Evolutionary conservation across 2,329 filamentous ascomycete genomes (phyloP).

Genomic region (Aspergillus felis): DNA sequence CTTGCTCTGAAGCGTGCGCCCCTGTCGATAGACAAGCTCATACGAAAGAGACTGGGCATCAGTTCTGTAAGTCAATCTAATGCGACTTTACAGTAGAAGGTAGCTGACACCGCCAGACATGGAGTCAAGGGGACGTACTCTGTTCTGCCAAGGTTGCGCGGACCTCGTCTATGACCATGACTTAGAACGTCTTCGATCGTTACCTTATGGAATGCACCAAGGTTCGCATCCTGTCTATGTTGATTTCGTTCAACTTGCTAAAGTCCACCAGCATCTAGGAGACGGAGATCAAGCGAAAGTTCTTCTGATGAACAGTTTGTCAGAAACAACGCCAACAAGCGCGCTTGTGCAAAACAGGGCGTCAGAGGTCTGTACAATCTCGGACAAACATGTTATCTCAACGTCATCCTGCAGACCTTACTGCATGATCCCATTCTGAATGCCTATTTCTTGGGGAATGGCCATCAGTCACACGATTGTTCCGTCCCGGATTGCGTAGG

Average conservation of each 20-base stretch:
- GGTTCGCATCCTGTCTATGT: constrained; percentile 10
- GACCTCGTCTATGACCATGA: constrained; percentile 42
- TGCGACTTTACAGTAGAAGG: neutral
- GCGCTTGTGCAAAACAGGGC: constrained; percentile 81
- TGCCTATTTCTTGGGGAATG: constrained; percentile 88
- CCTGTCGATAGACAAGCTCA: constrained; percentile 32
- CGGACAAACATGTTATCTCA: constrained; percentile 98
- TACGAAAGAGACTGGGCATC: constrained; percentile 36
- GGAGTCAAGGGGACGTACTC: constrained; percentile 36
- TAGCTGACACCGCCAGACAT: constrained; percentile 29
- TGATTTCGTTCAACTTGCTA: neutral
- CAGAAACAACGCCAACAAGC: constrained; percentile 69
- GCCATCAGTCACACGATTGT: constrained; percentile 77
- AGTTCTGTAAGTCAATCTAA: constrained; percentile 33
- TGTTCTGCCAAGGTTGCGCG: constrained; percentile 39
- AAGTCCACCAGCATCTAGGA: constrained; percentile 23
- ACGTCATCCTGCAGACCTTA: constrained; percentile 88
- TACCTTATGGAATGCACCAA: constrained; percentile 17
- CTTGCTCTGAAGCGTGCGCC: constrained; percentile 31
- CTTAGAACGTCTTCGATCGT: constrained; percentile 33
- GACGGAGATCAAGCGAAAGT: constrained; percentile 34
- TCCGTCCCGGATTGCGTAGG: constrained; percentile 54
- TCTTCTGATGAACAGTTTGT: constrained; percentile 72
- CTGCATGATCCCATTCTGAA: constrained; percentile 89
- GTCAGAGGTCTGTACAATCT: constrained; percentile 94